Percentiles rank a stretch among this genome's conserved stretches.
Evolutionary conservation across 139 green algal species (phyloP).

Genomic region (Volvox africanus): DNA sequence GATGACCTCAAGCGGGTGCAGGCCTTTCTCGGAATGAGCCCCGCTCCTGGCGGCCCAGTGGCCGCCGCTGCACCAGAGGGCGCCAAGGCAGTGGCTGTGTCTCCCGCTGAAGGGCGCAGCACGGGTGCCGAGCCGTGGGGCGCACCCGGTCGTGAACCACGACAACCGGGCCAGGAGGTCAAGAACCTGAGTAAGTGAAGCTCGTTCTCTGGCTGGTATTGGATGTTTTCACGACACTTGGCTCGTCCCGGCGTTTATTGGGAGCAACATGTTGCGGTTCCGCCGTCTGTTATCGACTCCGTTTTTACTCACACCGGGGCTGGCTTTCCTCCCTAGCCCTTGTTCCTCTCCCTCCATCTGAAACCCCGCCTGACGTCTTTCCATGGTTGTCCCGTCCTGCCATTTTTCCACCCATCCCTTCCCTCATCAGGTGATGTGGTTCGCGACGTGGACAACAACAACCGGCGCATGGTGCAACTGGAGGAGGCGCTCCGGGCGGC

Average conservation of each 20-base stretch:
- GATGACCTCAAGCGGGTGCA: slow-evolving; percentile 32
- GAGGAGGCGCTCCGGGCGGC: not conserved
- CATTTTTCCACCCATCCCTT: no score
- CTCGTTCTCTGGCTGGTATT: not conserved
- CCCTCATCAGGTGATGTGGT: slow-evolving; percentile 7
- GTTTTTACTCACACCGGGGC: no score
- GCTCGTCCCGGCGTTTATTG: not conserved
- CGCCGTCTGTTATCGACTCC: no score
- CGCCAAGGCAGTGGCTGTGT: not conserved
- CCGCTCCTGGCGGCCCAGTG: not conserved
- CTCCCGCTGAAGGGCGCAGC: not conserved
- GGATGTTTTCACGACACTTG: not conserved
- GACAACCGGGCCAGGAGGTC: not conserved
- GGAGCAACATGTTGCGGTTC: no score
- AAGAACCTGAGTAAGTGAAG: slow-evolving; percentile 3
- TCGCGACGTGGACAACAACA: slow-evolving; percentile 9
- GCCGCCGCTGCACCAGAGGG: not conserved
- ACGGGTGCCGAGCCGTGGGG: slow-evolving; percentile 8
- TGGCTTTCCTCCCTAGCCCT: no score
- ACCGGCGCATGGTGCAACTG: not conserved
- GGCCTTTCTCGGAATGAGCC: slow-evolving; percentile 28
- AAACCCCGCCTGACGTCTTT: no score
- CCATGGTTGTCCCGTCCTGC: no score
- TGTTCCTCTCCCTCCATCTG: no score
- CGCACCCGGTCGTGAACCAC: slow-evolving; percentile 20